Base-by-base conservation (phyloP, 106 monocot genomes). In the Narthecium ossifragum region DNA sequence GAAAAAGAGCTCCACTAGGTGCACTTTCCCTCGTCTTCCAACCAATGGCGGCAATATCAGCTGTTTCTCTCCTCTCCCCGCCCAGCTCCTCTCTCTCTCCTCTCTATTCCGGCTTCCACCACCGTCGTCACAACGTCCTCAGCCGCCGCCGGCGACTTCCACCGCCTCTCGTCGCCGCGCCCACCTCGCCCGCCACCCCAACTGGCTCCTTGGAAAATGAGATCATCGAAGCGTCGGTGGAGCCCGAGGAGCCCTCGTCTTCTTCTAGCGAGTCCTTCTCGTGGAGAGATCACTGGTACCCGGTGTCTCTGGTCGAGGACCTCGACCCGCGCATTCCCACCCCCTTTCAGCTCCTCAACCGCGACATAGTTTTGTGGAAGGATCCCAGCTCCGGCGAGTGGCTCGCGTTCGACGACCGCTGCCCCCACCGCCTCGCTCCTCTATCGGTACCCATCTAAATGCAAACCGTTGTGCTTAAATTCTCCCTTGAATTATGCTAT, bases 281-380 rank as follows among this genome's bases (percentile, higher is more conserved):
- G 31, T 94, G 94, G 94, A 66, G 94, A 32, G 94, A 94, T 15
- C 77, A 83, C 73, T 94, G 94, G 94, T 94, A 94, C 69, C 89
- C 94, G 0, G 89, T 90, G 7, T 82, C 94, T 48, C 73, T 94
- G 38, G 58, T 94, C 25, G 94, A 86, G 70, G 94, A 94, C 61
- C 80, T 94, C 38, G 94, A 94, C 57, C 86, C 85, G 37, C 8
- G 52, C 31, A 25, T 31, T 11, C 89, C 94, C 31, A 94, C 83
- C 38, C 89, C 94, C 30, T 94, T 94, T 65, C 89, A 90, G 80
- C 94, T 90, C 55, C 80, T 94, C 39, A 90, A 90, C 68, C 85
- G 94, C 24, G 91, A 92, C 60, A 62, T 94, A 28, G 94, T 94
- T 26, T 59, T 94, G 54, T 94, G 94, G 94, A 80, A 78, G 40